Evolutionary conservation across 208 protist species (phyloP), one percentile per base, ranked within the genome.

Genomic region (Perkinsela sp.): DNA sequence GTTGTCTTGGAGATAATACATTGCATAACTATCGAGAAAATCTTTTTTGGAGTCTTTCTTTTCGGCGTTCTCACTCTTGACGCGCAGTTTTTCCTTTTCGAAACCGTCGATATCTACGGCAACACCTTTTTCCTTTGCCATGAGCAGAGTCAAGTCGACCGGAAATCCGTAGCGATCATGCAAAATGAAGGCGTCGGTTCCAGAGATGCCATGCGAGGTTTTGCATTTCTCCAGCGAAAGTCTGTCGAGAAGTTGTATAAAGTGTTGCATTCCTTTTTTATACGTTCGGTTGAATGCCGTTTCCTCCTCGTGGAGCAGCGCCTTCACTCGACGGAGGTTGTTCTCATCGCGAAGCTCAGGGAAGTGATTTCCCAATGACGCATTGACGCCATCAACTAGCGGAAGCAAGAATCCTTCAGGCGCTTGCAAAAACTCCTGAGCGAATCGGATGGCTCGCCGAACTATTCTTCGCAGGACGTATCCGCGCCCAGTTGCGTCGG

Each of bases 381-480:
- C 68, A 29, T 94, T 79, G 65, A 98, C 92, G 67, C 79, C 72
- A 69, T 82, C 77, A 0, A 96, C 90, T 28, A 98, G 84, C 73
- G 85, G 72, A 1, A 78, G 78, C 71, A 98, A 95, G 78, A 97
- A 96, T 31, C 93, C 93, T 0, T 77, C 69, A 74, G 89, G 81
- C 69, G 85, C 85, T 30, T 78, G 79, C 65, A 98, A 88, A 70
- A 95, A 96, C 78, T 97, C 88, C 48, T 87, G 75, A 57, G 88
- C 93, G 72, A 95, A 98, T 68, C 94, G 88, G 16, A 98, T 83
- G 1, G 90, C 96, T 66, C 96, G 85, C 69, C 95, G 93, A 68
- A 98, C 87, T 67, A 98, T 96, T 68, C 94, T 90, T 32, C 96
- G 89, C 30, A 98, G 82, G 15, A 98, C 94, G 69, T 97, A 97